Percentiles rank a stretch among this genome's conserved stretches.
Evolutionary conservation across 1,139 yeast genomes (phyloP).

Genomic region (Suhomyces maxii): DNA sequence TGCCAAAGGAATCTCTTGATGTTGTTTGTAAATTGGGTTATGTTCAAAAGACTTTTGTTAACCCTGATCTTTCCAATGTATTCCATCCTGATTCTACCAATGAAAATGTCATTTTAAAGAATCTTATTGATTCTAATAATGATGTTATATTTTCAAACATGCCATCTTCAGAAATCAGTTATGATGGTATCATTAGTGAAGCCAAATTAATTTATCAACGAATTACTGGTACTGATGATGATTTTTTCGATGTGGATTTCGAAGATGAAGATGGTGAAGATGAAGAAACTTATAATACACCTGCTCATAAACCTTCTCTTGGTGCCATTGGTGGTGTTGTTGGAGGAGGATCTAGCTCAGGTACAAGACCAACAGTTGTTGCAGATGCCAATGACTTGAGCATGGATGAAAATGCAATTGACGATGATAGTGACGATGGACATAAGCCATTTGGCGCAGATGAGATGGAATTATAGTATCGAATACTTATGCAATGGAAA

Average conservation of each 20-base stretch:
- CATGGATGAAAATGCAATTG: slow-evolving; percentile 39
- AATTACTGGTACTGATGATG: slow-evolving; percentile 91
- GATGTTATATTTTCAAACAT: slow-evolving; percentile 65
- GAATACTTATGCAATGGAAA: not conserved
- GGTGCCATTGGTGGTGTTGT: slow-evolving; percentile 11
- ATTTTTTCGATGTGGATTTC: slow-evolving; percentile 92
- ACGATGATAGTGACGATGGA: slow-evolving; percentile 35
- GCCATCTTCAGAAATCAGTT: slow-evolving; percentile 83
- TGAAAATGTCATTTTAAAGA: slow-evolving; percentile 32
- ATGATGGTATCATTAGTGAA: slow-evolving; percentile 85
- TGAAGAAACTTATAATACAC: slow-evolving; percentile 13
- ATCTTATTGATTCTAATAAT: slow-evolving; percentile 29
- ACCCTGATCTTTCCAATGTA: slow-evolving; percentile 42
- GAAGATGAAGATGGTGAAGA: slow-evolving; percentile 82
- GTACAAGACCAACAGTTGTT: slow-evolving; percentile 8
- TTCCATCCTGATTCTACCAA: slow-evolving; percentile 31
- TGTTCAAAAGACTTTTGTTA: slow-evolving; percentile 65
- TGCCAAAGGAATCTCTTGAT: slow-evolving; percentile 77
- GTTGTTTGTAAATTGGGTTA: slow-evolving; percentile 77
- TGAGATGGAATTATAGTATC: slow-evolving; percentile 60
- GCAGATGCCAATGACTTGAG: slow-evolving; percentile 14
- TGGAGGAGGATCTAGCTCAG: slow-evolving; percentile 7
- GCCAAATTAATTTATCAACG: slow-evolving; percentile 72
- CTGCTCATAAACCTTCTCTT: slow-evolving; percentile 2
- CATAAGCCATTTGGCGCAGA: slow-evolving; percentile 65